Conservation (phyloP, 345 rosid species). For the Zanthoxylum bungeanum region DNA sequence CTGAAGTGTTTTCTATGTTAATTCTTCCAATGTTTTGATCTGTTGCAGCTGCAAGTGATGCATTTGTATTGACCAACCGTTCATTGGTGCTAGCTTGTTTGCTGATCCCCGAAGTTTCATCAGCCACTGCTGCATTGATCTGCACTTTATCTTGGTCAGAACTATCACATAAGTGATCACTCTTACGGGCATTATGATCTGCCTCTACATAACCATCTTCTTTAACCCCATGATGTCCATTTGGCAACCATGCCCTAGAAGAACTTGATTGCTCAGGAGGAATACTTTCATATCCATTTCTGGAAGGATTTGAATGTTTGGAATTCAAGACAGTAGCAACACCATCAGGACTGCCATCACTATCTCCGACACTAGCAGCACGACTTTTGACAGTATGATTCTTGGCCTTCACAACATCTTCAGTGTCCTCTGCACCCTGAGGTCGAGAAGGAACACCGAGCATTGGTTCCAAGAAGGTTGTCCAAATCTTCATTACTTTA, state of each 20-base stretch:
- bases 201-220: constrained; percentile 45
- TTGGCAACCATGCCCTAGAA: constrained; percentile 42
- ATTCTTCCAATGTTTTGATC: constrained; percentile 56
- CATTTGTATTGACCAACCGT: constrained; percentile 27
- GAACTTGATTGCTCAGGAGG: constrained; percentile 58
- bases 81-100: constrained; percentile 42
- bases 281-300: constrained; percentile 50
- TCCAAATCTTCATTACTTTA: constrained; percentile 91
- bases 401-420: constrained; percentile 67
- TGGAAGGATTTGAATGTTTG: constrained; percentile 47
- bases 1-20: constrained; percentile 43
- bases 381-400: constrained; percentile 45
- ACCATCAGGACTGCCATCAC: constrained; percentile 60
- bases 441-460: constrained; percentile 82
- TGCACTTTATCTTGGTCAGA: constrained; percentile 48
- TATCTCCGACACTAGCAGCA: constrained; percentile 40
- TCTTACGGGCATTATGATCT: constrained; percentile 30
- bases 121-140: constrained; percentile 37
- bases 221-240: constrained; percentile 48
- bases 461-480: constrained; percentile 84
- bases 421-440: constrained; percentile 80
- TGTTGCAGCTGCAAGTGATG: constrained; percentile 29
- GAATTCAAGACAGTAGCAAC: constrained; percentile 38
- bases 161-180: constrained; percentile 31
- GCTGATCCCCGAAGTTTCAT: constrained; percentile 43